Base-by-base conservation (phyloP, 305 asterid species). In the Lippia alba region DNA sequence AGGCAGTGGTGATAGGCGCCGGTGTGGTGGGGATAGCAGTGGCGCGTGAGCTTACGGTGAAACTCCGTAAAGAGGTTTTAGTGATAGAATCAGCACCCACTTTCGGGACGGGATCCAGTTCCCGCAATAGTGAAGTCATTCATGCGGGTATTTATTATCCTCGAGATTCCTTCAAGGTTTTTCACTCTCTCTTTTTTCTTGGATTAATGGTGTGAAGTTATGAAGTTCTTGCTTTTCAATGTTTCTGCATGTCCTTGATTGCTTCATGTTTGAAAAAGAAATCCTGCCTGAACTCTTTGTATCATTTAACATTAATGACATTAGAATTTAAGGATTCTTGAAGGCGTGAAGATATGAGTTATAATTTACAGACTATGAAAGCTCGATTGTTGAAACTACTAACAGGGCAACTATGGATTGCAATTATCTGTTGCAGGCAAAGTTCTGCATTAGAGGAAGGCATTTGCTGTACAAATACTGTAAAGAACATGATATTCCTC, bases 131-230 rank as follows among this genome's bases (percentile, higher is more conserved):
- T 76, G 98, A 90, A 75, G 98, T 92, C 67, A 82, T 92, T 70
- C 97, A 92, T 78, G 96, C 95, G 45, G 98, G 96, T 78, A 87
- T 92, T 71, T 92, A 90, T 69, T 90, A 92, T 56, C 96, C 96
- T 70, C 80, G 73, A 53, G 71, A 84, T 68, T 88, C 97, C 67
- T 90, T 92, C 76, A 92, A 90, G 97, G 97, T 87, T 16, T 17
- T 12, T 36, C 36, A 12, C 16, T 15, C 56, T n/a, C n/a, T 6
- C 17, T 7, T 17, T 14, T 60, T 65, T 64, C 49, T 58, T 48
- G 57, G 74, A 14, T 46, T 7, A 36, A 36, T 36, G 9, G 41
- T 36, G 41, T 30, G 8, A 17, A 36, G n/a, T 8, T 4, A 15
- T 67, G 18, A 34, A 10, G 34, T 24, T 53, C 33, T 11, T 60